Base-by-base conservation (phyloP, 164 flowering plant genomes). In the Liquidambar formosana region DNA sequence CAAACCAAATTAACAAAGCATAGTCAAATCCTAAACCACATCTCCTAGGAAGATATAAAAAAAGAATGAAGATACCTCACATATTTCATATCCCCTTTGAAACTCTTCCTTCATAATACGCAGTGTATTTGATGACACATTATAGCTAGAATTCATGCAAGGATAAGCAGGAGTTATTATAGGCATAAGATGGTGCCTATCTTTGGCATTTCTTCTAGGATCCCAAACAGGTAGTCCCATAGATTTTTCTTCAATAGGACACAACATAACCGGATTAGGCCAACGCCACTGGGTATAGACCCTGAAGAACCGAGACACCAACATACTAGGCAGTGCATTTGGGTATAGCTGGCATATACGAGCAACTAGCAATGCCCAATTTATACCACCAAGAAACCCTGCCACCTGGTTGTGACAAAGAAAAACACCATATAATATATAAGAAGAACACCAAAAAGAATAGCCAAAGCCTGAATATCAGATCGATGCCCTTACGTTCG, bases 121-220 rank as follows among this genome's bases (percentile, higher is more conserved):
- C 78, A 92, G 59, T 27, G 97, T 90, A 74, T 93, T 92, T 10
- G 85, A 69, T 3, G 96, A 94, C 0, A 92, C 97, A 83, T 94
- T 94, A 83, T 94, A 94, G 80, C 98, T 94, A 38, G 98, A 92
- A 60, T 92, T 92, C 97, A 92, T 92, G 77, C 88, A 82, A 10
- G 94, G 97, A 71, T 90, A 89, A 14, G 97, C 97, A 59, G 97
- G 95, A 70, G 97, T 88, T 13, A 92, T 92, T 64, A 89, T 92
- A 48, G 97, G 97, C 94, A 92, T 92, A 68, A 80, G 76, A 76
- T 92, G 96, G 46, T 13, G 66, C 60, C 84, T 76, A 46, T 92
- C 97, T 53, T 82, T 84, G 12, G 59, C 76, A 80, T 90, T 75
- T 73, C 82, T 86, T 76, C 98, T 78, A 15, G 98, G 97, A 81